A percentile compares a stretch with the other conserved stretches of the same genome.
Conservation (phyloP, 352 stramenopile genomes). For the Phytophthora europaea region DNA sequence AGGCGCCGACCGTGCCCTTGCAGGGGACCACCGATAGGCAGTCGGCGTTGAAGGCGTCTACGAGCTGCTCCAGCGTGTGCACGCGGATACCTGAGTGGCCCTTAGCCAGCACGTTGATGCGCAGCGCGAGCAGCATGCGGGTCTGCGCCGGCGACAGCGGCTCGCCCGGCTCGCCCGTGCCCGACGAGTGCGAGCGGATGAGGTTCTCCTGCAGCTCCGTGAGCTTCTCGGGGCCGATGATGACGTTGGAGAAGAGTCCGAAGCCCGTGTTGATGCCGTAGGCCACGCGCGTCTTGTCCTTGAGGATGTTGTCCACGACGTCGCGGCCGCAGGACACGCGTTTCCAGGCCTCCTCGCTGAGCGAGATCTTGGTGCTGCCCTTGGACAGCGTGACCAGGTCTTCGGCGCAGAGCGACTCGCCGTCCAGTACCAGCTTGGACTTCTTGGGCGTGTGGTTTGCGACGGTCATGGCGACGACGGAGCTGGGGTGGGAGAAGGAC, state of each 20-base stretch:
- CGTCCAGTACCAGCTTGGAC: constrained; percentile 64
- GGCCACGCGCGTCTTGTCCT: constrained; percentile 78
- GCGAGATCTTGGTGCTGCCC: constrained; percentile 60
- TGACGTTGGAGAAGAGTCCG: constrained; percentile 92
- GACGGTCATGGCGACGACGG: constrained; percentile 17
- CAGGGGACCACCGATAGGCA: constrained; percentile 86
- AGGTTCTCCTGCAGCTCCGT: constrained; percentile 89
- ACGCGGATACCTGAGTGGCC: constrained; percentile 88
- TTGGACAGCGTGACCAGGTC: constrained; percentile 81
- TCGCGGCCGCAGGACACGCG: constrained; percentile 76
- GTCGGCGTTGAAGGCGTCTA: constrained; percentile 89
- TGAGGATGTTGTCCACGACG: constrained; percentile 91
- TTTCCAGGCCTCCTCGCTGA: constrained; percentile 79
- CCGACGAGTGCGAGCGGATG: constrained; percentile 83
- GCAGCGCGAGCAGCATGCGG: constrained; percentile 89
- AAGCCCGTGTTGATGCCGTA: constrained; percentile 96
- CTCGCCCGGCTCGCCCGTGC: constrained; percentile 84
- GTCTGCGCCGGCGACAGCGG: constrained; percentile 80
- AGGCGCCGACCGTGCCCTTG: constrained; percentile 91
- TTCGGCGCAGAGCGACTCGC: constrained; percentile 72
- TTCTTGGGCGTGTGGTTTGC: constrained; percentile 14
- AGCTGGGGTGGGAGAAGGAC: neutral
- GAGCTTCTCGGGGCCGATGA: constrained; percentile 88
- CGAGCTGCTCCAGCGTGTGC: constrained; percentile 81
- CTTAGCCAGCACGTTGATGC: constrained; percentile 92